Evolutionary conservation across 805 yeast genomes (phyloP).

Genomic region (Candida alai): DNA sequence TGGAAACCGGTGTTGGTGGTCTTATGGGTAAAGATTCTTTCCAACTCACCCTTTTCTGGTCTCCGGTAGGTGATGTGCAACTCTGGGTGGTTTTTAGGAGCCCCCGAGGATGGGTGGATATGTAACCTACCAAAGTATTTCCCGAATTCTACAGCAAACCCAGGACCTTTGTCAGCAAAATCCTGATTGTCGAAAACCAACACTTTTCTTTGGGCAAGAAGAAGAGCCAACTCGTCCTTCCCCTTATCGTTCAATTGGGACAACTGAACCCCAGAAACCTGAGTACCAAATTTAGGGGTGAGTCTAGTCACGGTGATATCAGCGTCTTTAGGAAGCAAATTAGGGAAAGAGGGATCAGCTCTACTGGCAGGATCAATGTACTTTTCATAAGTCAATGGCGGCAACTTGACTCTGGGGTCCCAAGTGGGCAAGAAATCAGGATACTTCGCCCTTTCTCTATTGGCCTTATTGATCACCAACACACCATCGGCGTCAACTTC

Average conservation of each 20-base stretch:
- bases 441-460: constrained; percentile 30
- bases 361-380: constrained; percentile 60
- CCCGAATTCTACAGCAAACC: constrained; percentile 51
- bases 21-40: constrained; percentile 29
- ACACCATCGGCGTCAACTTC: constrained; percentile 47
- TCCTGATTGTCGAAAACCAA: constrained; percentile 66
- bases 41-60: constrained; percentile 36
- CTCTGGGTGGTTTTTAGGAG: constrained; percentile 60
- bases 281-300: constrained; percentile 71
- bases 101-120: constrained; percentile 72
- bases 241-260: constrained; percentile 49
- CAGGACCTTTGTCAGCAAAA: constrained; percentile 49
- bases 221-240: constrained; percentile 66
- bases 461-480: constrained; percentile 41
- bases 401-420: constrained; percentile 55
- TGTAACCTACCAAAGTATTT: constrained; percentile 67
- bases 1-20: constrained; percentile 54
- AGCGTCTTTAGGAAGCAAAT: constrained; percentile 42
- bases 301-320: constrained; percentile 33
- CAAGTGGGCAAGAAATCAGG: constrained; percentile 67
- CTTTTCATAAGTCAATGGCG: constrained; percentile 52
- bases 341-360: constrained; percentile 57
- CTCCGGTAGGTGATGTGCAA: constrained; percentile 60
- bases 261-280: constrained; percentile 56
- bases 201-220: constrained; percentile 68